These are phyloP conservation scores for Gremmenia infestans DNA, from an alignment of 2,329 filamentous ascomycete species.

Conservation along the genomic window DNA sequence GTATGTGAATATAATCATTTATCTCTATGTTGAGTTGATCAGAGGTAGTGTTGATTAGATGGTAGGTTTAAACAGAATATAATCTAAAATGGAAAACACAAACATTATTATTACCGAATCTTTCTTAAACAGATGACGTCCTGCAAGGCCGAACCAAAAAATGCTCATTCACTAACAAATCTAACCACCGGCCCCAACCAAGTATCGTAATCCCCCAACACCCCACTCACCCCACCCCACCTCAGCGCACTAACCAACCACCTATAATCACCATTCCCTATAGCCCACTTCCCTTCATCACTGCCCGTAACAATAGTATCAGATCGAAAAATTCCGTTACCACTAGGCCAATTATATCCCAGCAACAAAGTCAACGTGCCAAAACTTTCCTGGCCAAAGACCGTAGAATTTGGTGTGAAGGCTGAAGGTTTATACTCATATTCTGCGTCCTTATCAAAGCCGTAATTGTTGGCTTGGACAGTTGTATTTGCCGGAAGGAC, in stretches of 20 bases:
- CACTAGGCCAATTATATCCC: conserved; percentile 4
- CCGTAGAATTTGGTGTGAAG: background rate
- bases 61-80: too few species aligned
- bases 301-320: conserved; percentile 5
- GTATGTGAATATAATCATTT: too few species aligned
- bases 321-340: background rate
- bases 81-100: too few species aligned
- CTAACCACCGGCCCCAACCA: conserved; percentile 14
- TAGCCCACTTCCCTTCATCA: background rate
- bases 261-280: conserved; percentile 13
- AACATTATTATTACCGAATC: too few species aligned
- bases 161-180: background rate
- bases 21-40: too few species aligned
- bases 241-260: conserved; percentile 11
- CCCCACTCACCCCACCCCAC: conserved; percentile 6
- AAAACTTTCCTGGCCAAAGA: conserved; percentile 8
- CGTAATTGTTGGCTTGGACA: conserved; percentile 10
- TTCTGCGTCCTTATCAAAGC: background rate
- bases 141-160: too few species aligned
- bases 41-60: too few species aligned
- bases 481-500: conserved; percentile 9
- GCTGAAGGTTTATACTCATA: conserved; percentile 2
- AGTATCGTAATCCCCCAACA: conserved; percentile 11
- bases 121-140: too few species aligned
- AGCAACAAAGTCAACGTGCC: conserved; percentile 3